Base-by-base conservation (phyloP, 768 basidiomycete genomes). In the Melanogaster broomeanus region DNA sequence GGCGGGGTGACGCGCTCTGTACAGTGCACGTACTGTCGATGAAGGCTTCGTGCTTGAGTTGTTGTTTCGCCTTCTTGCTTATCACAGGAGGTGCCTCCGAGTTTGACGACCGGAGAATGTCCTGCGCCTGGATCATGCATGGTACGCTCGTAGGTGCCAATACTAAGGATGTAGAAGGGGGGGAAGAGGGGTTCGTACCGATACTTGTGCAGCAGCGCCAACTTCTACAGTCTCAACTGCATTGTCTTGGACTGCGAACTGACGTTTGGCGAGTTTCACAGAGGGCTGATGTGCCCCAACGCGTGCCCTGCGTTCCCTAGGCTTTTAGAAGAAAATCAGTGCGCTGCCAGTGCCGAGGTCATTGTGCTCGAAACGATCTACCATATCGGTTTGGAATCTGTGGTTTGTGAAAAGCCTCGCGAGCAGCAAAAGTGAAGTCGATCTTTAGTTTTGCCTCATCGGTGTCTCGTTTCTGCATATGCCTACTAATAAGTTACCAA, bases 41-140 rank as follows among this genome's bases (percentile, higher is more conserved):
- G 58, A 92, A 87, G 4, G 82, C 75, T 55, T 88, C 82, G 44
- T 82, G 83, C 65, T 84, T 90, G 48, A 81, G 57, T 16, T 78
- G 74, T 47, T 80, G 79, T 64, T 84, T 90, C 51, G 80, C 83
- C 62, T 86, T 90, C 69, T 92, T 92, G 55, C 68, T 80, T 42
- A 74, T 53, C 16, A 43, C 41, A 22, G 57, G 49, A 18, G 72
- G 69, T 12, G 60, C 30, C 13, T 60, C 33, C 16, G 58, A 46
- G 41, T 61, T 61, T 48, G 75, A 59, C 31, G 74, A 63, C 25
- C 70, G 59, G 6, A 82, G 68, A 43, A 83, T 67, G n/a, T 77
- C 75, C 44, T 68, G 62, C 7, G 70, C 77, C 82, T 82, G 51
- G 7, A 15, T n/a, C 18, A 44, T 18, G 11, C 16, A 51, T 27